Evolutionary conservation across 306 rosid species (phyloP), one percentile per base, ranked within the genome.

Genomic region (Ziziphus jujuba): DNA sequence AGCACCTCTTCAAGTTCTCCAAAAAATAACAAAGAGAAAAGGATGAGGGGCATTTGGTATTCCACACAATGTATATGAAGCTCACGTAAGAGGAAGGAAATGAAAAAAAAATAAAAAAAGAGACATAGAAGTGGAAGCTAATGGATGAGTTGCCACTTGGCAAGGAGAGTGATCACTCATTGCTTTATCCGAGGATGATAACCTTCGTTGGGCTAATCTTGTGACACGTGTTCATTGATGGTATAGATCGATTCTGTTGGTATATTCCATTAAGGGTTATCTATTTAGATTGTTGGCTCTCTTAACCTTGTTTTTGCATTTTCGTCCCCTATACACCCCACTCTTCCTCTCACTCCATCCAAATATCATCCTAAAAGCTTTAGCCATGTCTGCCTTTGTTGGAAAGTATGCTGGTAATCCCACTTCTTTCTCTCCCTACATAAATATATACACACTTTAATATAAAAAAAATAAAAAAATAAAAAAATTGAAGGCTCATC

Each of bases 371-470:
- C 67, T 71, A 20, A 63, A 77, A 77, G 68, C 77, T 61, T 58
- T 49, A 81, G 71, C 76, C 76, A 91, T 91, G 97, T 88, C 97
- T 63, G 97, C 96, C 89, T 91, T 91, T 72, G 89, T 86, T 64
- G 97, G 97, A 65, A 91, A 91, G 79, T 88, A 91, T 63, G 91
- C 97, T 73, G 97, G 97, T 68, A 66, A 53, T 66, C 51, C 5
- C 65, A 9, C 73, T 51, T 67, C 70, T 22, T 56, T 47, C 51
- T 24, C 47, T 61, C 45, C 66, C 63, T 22, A 31, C 9, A 11
- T 16, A 20, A 44, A 33, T 28, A 28, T 28, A 28, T 28, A 28
- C 4, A 28, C 4, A 28, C 4, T 28, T 28, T n/a, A n/a, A n/a
- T n/a, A n/a, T n/a, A n/a, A n/a, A n/a, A n/a, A n/a, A n/a, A n/a